Conservation (phyloP, 345 rosid species). For the Arabidopsis arenosa region DNA sequence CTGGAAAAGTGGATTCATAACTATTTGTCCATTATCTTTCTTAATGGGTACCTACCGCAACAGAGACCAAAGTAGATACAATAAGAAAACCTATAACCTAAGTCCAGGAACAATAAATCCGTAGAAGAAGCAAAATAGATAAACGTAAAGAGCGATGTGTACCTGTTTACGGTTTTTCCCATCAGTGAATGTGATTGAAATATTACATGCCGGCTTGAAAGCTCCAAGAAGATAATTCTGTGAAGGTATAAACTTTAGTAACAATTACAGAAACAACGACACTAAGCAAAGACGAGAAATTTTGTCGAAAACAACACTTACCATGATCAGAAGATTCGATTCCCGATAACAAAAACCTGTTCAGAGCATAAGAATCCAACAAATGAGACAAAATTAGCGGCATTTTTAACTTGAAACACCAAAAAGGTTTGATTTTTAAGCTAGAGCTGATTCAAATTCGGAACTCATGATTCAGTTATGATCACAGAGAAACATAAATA, state of each 20-base stretch:
- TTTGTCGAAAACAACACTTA: constrained; percentile 1
- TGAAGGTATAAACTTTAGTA: not conserved
- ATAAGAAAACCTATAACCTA: not conserved
- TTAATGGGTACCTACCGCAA: constrained; percentile 74
- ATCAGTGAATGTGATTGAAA: constrained; percentile 74
- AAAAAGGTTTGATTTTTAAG: constrained; percentile 5
- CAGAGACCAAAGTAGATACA: constrained; percentile 21
- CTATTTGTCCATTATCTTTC: constrained; percentile 93
- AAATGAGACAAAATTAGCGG: constrained; percentile 14
- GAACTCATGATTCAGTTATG: not conserved
- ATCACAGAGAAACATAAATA: not conserved
- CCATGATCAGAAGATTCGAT: constrained; percentile 45
- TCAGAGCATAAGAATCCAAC: constrained; percentile 13
- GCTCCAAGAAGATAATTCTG: constrained; percentile 97
- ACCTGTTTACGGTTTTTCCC: constrained; percentile 92
- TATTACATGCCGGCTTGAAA: constrained; percentile 88
- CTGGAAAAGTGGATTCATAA: constrained; percentile 80
- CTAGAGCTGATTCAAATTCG: not conserved
- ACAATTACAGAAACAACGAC: not conserved
- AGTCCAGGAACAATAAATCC: constrained; percentile 1
- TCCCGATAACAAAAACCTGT: constrained; percentile 29
- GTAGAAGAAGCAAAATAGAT: not conserved
- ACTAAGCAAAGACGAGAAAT: not conserved
- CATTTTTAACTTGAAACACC: constrained; percentile 23
- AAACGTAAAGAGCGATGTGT: not conserved